Conservation (phyloP, 1,284 basidiomycete genomes). For the Phellopilus nigrolimitatus region DNA sequence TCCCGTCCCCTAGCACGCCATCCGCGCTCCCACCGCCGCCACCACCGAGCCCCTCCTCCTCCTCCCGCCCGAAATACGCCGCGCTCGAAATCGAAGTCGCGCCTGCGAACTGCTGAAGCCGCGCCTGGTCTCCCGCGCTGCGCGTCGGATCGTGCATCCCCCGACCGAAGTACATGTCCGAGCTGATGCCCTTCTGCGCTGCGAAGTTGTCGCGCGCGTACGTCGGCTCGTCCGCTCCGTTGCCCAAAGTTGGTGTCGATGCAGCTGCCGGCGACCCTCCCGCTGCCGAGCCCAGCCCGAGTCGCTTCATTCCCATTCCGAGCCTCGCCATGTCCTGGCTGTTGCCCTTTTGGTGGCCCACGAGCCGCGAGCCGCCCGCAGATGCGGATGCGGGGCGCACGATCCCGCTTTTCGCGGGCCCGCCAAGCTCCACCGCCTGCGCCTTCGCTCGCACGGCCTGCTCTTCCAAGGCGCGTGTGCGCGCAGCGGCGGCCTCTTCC, state of each 20-base stretch:
- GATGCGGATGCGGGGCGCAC: too few species aligned
- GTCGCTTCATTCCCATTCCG: conserved; percentile 76
- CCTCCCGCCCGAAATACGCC: conserved; percentile 92
- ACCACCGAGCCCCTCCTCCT: conserved; percentile 62
- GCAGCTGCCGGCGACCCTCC: conserved; percentile 41
- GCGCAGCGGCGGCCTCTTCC: conserved; percentile 45
- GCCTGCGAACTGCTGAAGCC: conserved; percentile 85
- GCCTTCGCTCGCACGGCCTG: conserved; percentile 32
- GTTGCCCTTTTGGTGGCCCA: conserved; percentile 33
- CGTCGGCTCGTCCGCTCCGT: conserved; percentile 58
- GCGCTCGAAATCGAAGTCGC: conserved; percentile 94
- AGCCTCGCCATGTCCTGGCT: conserved; percentile 55
- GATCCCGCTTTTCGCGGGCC: conserved; percentile 20
- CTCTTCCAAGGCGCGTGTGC: conserved; percentile 56
- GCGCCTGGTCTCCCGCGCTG: conserved; percentile 72
- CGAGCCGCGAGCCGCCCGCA: conserved; percentile 16
- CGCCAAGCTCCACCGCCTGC: conserved; percentile 27
- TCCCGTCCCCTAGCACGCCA: conserved; percentile 60
- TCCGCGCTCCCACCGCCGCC: conserved; percentile 41
- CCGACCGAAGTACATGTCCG: conserved; percentile 96
- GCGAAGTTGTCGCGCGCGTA: conserved; percentile 91
- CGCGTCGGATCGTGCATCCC: conserved; percentile 80
- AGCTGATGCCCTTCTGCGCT: conserved; percentile 90
- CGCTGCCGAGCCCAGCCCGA: conserved; percentile 82
- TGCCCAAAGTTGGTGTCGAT: conserved; percentile 13